Base-by-base conservation (phyloP, 2,329 filamentous ascomycete genomes). In the Tolypocladium endophyticum region DNA sequence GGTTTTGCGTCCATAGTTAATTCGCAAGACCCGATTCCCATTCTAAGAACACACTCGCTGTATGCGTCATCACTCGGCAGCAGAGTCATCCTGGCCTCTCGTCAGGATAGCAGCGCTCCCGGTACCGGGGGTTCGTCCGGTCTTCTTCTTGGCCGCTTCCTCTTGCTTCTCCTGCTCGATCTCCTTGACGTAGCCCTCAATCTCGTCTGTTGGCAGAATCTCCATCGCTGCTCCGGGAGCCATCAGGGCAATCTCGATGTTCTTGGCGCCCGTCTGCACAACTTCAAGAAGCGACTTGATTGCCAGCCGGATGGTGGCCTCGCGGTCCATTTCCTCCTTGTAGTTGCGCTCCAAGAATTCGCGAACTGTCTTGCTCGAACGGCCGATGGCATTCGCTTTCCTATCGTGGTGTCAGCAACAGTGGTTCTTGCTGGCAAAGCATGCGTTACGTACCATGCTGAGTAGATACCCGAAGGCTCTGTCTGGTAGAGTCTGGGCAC, bases 91-190 rank as follows among this genome's bases (percentile, higher is more conserved):
- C 62, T 71, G 70, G 71, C 78, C 75, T 79, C 86, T 78, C 75
- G 90, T 92, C 70, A 90, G 80, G 69, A 94, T 91, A 52, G 90
- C 83, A 23, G 89, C 86, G 66, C 78, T 86, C 55, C 86, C 87
- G 56, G 82, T 85, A 60, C 86, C 87, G n/a, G 86, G 83, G 62
- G 85, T 83, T 67, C 87, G 82, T 61, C 89, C 88, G 53, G 85
- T 89, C 87, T 96, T 95, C 87, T 96, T 96, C 84, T 92, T 96
- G 47, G 90, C 91, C 30, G 93, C 93, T 80, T 99, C 94, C 76
- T 97, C 94, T 73, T 96, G 92, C 84, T 99, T 99, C 84, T 99
- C 95, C 70, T 92, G 89, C 81, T 99, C 96, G 75, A 99, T 99
- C 76, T 86, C 94, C 86, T 97, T 97, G 71, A 99, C 95, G 71